Base-by-base conservation (phyloP, 805 yeast species). In the Ogataea pignaliae region DNA sequence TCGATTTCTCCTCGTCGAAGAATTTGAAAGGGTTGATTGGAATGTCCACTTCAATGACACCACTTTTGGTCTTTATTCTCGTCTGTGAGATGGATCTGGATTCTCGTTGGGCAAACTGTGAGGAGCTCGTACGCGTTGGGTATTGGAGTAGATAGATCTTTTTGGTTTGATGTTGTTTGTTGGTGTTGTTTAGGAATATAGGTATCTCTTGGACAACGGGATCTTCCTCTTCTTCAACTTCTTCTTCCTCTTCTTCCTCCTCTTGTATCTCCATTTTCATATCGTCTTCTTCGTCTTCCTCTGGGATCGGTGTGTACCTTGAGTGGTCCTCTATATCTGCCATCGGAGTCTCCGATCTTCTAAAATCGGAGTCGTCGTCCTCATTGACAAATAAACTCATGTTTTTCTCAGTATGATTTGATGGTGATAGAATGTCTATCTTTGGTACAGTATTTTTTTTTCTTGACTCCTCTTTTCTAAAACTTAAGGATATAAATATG, bases 11-110 rank as follows among this genome's bases (percentile, higher is more conserved):
- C 35, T 67, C 72, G 59, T 89, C 91, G 57, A 79, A 87, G 55
- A 85, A 88, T 36, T 73, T 73, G 6, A 68, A 55, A 0, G 87
- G 84, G 42, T 84, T 84, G 40, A 88, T 65, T 12, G 96, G 95
- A 7, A 86, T 68, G 47, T 84, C 87, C 32, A 90, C 74, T 59
- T 88, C 95, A 47, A 93, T 66, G 11, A 81, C 71, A 2, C 79
- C 76, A 1, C 88, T 72, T 26, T 73, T 67, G 1, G 76, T 76
- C 56, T 89, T 91, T 46, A 85, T 65, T 64, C 47, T 72, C 59
- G 30, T 69, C 58, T 10, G 64, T 58, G n/a, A 71, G 68, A 45
- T 67, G 67, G 31, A 57, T 60, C 1, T 43, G 8, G 40, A 36
- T 56, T 56, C 3, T 60, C 64, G 2, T 60, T 34, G 43, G 7